Conservation (phyloP, 176 grass and related monocot genomes). For the Chrysopogon serrulatus region DNA sequence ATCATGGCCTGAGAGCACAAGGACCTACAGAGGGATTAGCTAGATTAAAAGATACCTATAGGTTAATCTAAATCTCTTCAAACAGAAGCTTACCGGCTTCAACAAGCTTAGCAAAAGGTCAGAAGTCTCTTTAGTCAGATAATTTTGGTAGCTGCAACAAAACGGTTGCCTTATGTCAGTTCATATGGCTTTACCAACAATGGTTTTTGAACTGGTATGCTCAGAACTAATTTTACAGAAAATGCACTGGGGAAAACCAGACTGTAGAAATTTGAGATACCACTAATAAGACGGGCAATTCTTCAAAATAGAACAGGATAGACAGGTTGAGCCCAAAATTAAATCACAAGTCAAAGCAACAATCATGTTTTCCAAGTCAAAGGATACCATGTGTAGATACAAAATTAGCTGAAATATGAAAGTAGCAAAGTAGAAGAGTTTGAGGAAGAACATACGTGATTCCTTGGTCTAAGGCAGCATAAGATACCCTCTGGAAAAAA, state of each 20-base stretch:
- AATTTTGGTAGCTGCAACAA: constrained; percentile 89
- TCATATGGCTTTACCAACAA: background rate
- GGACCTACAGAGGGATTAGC: constrained; percentile 49
- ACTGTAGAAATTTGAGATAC: background rate
- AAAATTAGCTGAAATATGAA: constrained; percentile 8
- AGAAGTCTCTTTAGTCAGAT: constrained; percentile 84
- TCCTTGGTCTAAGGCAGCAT: constrained; percentile 48
- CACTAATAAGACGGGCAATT: background rate
- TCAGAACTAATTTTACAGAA: constrained; percentile 15
- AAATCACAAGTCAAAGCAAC: constrained; percentile 1
- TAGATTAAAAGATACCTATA: constrained; percentile 11
- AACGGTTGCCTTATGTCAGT: constrained; percentile 10
- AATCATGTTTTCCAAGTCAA: background rate
- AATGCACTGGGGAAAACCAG: background rate
- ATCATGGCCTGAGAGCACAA: constrained; percentile 93
- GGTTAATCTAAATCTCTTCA: constrained; percentile 6
- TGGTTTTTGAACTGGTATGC: background rate
- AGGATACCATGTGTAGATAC: background rate
- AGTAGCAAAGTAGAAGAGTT: background rate
- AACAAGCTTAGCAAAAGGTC: constrained; percentile 71
- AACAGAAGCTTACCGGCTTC: constrained; percentile 65
- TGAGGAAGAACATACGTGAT: constrained; percentile 56
- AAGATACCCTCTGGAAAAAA: constrained; percentile 75
- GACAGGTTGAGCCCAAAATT: background rate
- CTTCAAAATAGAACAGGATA: constrained; percentile 4